Evolutionary conservation across 345 rosid genomes (phyloP), one percentile per base, ranked within the genome.

Genomic region (Acer campestre): DNA sequence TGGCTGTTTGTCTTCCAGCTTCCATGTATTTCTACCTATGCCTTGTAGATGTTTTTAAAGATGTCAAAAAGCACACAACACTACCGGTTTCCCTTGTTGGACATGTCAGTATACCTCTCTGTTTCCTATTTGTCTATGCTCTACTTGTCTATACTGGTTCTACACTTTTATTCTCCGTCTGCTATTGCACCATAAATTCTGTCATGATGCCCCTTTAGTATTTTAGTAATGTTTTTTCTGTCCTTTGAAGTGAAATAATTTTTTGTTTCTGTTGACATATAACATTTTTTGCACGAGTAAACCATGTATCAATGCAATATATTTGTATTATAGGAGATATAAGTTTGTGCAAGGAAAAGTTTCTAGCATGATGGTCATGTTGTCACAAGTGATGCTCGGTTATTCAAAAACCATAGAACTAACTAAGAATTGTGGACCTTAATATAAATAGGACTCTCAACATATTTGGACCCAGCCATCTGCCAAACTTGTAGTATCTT

Each of bases 21-120:
- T 92, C 98, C 81, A 92, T 98, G 85, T 93, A 92, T 81, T 93
- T 93, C 83, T 93, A 92, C 80, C 98, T 90, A 75, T 86, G 99
- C 85, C 84, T 95, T 64, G 81, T 82, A 76, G 91, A 80, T 74
- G 78, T 89, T 70, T 89, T 91, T 72, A 87, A 89, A 73, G 83
- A 82, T 79, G 88, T 86, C n/a, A n/a, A n/a, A n/a, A n/a, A n/a
- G n/a, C n/a, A n/a, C n/a, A n/a, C n/a, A n/a, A n/a, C n/a, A n/a
- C n/a, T n/a, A n/a, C n/a, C n/a, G n/a, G n/a, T n/a, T n/a, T n/a
- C n/a, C n/a, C n/a, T n/a, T n/a, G n/a, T n/a, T 58, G 98, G 98
- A 25, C 98, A 95, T 94, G 99, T 95, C 78, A 71, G 86, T 82
- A 48, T 74, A 4, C 67, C 67, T 55, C 71, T 55, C 71, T 35